Evolutionary conservation across 805 yeast species (phyloP).

Genomic region (Yamadazyma takamatsuzukensis): DNA sequence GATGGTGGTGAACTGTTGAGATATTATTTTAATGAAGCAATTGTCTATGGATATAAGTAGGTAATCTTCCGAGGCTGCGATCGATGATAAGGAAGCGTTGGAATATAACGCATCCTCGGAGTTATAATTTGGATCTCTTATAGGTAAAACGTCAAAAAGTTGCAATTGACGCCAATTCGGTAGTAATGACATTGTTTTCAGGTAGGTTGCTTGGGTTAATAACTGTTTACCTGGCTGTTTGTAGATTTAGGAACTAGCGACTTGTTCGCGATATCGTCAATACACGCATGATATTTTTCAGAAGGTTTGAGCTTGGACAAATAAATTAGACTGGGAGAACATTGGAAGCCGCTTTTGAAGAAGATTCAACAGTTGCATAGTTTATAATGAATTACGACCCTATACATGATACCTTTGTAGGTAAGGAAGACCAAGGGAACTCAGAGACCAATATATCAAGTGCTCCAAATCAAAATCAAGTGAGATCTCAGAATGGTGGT

Average conservation of each 20-base stretch:
- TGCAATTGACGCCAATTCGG: constrained; percentile 61
- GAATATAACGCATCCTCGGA: constrained; percentile 67
- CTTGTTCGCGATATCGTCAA: too few relatives aligned
- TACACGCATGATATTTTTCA: too few relatives aligned
- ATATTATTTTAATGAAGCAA: constrained; percentile 54
- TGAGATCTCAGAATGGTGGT: not conserved
- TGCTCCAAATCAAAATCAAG: not conserved
- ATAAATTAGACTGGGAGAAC: not conserved
- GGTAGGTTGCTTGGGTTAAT: too few relatives aligned
- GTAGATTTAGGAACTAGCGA: too few relatives aligned
- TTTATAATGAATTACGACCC: constrained; percentile 40
- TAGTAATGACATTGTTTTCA: constrained; percentile 11
- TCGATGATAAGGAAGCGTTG: constrained; percentile 67
- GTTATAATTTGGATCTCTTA: constrained; percentile 75
- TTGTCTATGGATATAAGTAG: constrained; percentile 59
- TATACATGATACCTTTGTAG: constrained; percentile 34
- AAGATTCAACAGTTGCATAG: not conserved
- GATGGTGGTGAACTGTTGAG: constrained; percentile 43
- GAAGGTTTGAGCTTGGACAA: too few relatives aligned
- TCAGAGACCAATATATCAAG: too few relatives aligned
- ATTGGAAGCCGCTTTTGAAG: not conserved
- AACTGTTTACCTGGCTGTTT: too few relatives aligned
- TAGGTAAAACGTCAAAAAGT: constrained; percentile 79
- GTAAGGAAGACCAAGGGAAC: too few relatives aligned
- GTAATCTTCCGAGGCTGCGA: constrained; percentile 52